These are phyloP conservation scores for Colletotrichum spaethianum DNA, from an alignment of 2,329 filamentous ascomycete species.

Conservation along the genomic window DNA sequence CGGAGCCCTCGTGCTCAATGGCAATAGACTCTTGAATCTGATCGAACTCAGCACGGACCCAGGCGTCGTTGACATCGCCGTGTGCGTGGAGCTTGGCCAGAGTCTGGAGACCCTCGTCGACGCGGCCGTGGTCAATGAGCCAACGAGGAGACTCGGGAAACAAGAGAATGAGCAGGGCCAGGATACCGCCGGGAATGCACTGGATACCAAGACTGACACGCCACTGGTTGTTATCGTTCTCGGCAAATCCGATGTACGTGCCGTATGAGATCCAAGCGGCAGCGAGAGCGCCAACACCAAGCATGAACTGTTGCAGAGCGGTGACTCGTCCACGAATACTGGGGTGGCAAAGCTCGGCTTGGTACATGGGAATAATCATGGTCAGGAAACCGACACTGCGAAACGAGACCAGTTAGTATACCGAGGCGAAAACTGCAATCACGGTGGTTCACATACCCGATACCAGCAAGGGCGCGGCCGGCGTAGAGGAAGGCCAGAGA, in stretches of 20 bases:
- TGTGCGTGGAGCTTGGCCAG: conserved; percentile 79
- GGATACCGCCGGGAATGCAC: conserved; percentile 75
- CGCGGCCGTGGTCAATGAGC: conserved; percentile 80
- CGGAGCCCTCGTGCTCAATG: conserved; percentile 77
- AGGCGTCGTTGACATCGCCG: conserved; percentile 75
- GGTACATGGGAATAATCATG: conserved; percentile 73
- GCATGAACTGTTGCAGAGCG: conserved; percentile 85
- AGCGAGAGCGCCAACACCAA: conserved; percentile 80
- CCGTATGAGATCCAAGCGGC: conserved; percentile 82
- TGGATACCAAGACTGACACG: conserved; percentile 74
- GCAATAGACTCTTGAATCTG: conserved; percentile 78
- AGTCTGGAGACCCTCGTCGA: conserved; percentile 75
- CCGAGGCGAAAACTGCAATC: not conserved
- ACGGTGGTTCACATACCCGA: conserved; percentile 55
- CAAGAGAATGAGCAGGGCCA: conserved; percentile 73
- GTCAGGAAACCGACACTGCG: conserved; percentile 60
- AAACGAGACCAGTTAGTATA: not conserved
- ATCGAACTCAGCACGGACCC: conserved; percentile 80
- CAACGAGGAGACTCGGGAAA: conserved; percentile 83
- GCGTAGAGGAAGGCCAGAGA: conserved; percentile 74
- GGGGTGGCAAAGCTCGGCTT: conserved; percentile 85
- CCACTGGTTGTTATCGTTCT: conserved; percentile 52
- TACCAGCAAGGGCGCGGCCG: conserved; percentile 78
- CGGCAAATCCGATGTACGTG: conserved; percentile 48
- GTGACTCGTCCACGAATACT: conserved; percentile 83